Conservation (phyloP, 2,329 filamentous ascomycete species). For the Aspergillus sp. region DNA sequence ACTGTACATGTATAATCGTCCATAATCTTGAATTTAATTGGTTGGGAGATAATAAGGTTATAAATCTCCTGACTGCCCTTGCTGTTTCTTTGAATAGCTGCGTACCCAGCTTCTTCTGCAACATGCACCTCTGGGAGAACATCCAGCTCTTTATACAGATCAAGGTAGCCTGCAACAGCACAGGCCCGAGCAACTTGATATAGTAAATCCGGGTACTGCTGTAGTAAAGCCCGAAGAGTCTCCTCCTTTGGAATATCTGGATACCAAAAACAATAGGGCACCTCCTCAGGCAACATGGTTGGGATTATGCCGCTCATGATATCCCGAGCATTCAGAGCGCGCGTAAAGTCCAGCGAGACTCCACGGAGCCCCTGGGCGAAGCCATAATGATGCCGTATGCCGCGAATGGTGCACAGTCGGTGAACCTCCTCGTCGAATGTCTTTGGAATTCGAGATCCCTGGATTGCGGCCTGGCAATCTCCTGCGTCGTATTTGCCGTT, state of each 20-base stretch:
- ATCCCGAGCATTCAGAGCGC: neutral
- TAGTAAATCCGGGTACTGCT: slow-evolving; percentile 25
- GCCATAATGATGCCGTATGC: too few relatives aligned
- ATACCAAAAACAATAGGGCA: slow-evolving; percentile 9
- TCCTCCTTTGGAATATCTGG: slow-evolving; percentile 38
- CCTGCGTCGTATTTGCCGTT: too few relatives aligned
- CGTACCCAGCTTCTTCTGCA: slow-evolving; percentile 18
- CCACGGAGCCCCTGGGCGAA: too few relatives aligned
- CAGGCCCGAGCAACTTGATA: slow-evolving; percentile 29
- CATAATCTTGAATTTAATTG: slow-evolving; percentile 15
- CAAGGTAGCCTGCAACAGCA: slow-evolving; percentile 19
- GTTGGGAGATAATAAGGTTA: slow-evolving; percentile 13
- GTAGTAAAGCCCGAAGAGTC: slow-evolving; percentile 35
- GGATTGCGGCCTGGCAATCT: too few relatives aligned
- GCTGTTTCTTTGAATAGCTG: neutral
- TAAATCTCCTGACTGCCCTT: slow-evolving; percentile 14
- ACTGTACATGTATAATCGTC: slow-evolving; percentile 18
- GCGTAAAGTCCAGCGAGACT: neutral
- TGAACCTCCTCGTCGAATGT: too few relatives aligned
- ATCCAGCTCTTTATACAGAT: slow-evolving; percentile 22
- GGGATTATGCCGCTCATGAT: slow-evolving; percentile 6
- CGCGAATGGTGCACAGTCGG: too few relatives aligned
- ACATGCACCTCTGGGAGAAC: slow-evolving; percentile 20
- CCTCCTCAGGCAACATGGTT: neutral
- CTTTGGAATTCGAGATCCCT: too few relatives aligned